Evolutionary conservation across 768 basidiomycete genomes (phyloP), one percentile per base, ranked within the genome.

Genomic region (Tremella fuciformis): DNA sequence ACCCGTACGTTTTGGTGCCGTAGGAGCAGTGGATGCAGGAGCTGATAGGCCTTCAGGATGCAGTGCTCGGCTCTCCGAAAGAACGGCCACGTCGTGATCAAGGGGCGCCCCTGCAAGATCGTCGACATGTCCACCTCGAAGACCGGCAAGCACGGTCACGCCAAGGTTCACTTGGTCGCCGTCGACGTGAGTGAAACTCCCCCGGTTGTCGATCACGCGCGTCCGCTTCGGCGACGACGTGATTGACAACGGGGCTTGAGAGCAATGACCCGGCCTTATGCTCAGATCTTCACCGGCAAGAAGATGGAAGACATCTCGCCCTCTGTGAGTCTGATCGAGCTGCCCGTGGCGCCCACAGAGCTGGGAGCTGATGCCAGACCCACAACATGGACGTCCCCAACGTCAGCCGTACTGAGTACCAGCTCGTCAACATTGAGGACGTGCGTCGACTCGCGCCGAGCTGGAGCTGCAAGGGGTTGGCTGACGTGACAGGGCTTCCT

Each of bases 321-420:
- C 48, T 75, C 70, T 50, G 50, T 66, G 15, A 44, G 63, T 50
- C 42, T 22, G 22, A 18, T 46, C 42, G 42, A 18, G 22, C 22
- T n/a, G 22, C 42, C n/a, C 8, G n/a, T 46, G 13, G 40, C 4
- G 37, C 53, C 44, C 13, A 8, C 13, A 18, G 44, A 40, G 22
- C 37, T 38, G 26, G n/a, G 59, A 60, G 50, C 16, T 63, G 53
- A 18, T 52, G 16, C 24, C 79, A 91, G 76, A 99, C 94, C 78
- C 96, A 99, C 85, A 99, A 99, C 83, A 92, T 99, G 90, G 93
- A 97, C 69, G 94, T 96, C 73, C 94, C 94, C 78, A 89, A 96
- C 80, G 91, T 99, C 77, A 62, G 25, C 50, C 89, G 94, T 78
- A 83, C 80, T 60, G 96, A 99, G 85, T 98, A 86, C 83, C 83